Evolutionary conservation across 108 stramenopile species (phyloP).

Genomic region (Nitzschia inconspicua): DNA sequence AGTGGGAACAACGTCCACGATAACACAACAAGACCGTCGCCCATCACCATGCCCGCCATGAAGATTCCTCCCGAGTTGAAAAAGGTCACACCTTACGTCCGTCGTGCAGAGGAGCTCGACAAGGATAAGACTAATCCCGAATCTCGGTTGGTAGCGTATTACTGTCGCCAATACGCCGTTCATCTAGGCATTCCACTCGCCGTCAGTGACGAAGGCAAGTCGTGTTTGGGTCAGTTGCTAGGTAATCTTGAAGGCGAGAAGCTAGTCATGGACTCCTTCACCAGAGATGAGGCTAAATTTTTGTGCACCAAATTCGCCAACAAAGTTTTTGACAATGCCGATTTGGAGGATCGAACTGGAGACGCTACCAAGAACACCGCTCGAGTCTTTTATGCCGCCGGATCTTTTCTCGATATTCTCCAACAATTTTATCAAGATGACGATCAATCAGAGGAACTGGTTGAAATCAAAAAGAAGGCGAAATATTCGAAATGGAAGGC

Average conservation of each 20-base stretch:
- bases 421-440: slow-evolving; percentile 74
- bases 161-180: slow-evolving; percentile 90
- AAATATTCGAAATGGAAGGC: slow-evolving; percentile 93
- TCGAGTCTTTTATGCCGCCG: slow-evolving; percentile 90
- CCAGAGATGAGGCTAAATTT: slow-evolving; percentile 61
- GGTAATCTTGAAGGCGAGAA: slow-evolving; percentile 69
- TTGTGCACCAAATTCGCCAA: slow-evolving; percentile 76
- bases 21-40: no score
- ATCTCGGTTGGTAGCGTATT: slow-evolving; percentile 85
- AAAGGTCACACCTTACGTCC: slow-evolving; percentile 70
- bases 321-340: slow-evolving; percentile 84
- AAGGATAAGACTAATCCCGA: slow-evolving; percentile 60
- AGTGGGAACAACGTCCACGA: no score
- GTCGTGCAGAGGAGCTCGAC: slow-evolving; percentile 89
- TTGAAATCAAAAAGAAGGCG: slow-evolving; percentile 55
- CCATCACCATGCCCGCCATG: no score
- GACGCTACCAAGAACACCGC: slow-evolving; percentile 77
- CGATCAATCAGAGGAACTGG: slow-evolving; percentile 35
- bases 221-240: slow-evolving; percentile 55
- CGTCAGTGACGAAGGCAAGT: slow-evolving; percentile 32
- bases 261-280: slow-evolving; percentile 65
- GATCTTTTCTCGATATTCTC: slow-evolving; percentile 85
- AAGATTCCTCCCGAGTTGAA: slow-evolving; percentile 82
- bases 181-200: slow-evolving; percentile 61
- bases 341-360: slow-evolving; percentile 77